A percentile compares a stretch with the other conserved stretches of the same genome.
Evolutionary conservation across 2,329 filamentous ascomycete genomes (phyloP).

Genomic region (Plectosphaerella plurivora): DNA sequence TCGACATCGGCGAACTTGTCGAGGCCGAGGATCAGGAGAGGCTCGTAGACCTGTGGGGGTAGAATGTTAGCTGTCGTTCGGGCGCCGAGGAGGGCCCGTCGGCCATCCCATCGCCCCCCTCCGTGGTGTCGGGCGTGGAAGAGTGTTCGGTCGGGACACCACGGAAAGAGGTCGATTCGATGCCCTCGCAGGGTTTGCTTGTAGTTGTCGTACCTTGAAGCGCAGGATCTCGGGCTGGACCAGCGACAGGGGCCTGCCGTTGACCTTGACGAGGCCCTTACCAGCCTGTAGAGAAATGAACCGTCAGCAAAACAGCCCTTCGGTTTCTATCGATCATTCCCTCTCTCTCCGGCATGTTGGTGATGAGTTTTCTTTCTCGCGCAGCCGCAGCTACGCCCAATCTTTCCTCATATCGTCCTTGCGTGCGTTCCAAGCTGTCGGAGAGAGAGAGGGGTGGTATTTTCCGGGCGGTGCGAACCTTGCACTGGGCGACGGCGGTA

Average conservation of each 20-base stretch:
- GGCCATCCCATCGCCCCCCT: not conserved
- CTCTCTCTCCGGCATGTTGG: not conserved
- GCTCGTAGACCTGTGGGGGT: slow-evolving; percentile 82
- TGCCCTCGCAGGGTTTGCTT: not conserved
- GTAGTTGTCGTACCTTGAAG: slow-evolving; percentile 71
- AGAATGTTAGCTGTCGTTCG: slow-evolving; percentile 5
- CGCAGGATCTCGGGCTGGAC: slow-evolving; percentile 95
- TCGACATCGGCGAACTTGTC: slow-evolving; percentile 97
- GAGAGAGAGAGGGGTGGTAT: not conserved
- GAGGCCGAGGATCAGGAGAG: slow-evolving; percentile 90
- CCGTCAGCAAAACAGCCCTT: slow-evolving; percentile 21
- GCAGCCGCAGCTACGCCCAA: not conserved
- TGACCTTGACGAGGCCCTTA: slow-evolving; percentile 91
- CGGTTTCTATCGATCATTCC: slow-evolving; percentile 1
- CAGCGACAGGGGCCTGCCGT: slow-evolving; percentile 90
- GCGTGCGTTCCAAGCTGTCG: not conserved
- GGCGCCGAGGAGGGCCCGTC: too few relatives aligned
- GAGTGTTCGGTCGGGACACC: too few relatives aligned
- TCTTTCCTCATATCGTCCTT: slow-evolving; percentile 6
- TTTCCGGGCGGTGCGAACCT: slow-evolving; percentile 45
- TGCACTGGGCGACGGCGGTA: slow-evolving; percentile 87
- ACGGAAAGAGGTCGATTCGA: not conserved
- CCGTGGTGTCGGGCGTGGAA: not conserved
- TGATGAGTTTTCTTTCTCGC: not conserved
- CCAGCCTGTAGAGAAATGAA: slow-evolving; percentile 27